These are phyloP conservation scores for Globisporangium camurandrum DNA, from an alignment of 352 stramenopile genomes.

Conservation along the genomic window DNA sequence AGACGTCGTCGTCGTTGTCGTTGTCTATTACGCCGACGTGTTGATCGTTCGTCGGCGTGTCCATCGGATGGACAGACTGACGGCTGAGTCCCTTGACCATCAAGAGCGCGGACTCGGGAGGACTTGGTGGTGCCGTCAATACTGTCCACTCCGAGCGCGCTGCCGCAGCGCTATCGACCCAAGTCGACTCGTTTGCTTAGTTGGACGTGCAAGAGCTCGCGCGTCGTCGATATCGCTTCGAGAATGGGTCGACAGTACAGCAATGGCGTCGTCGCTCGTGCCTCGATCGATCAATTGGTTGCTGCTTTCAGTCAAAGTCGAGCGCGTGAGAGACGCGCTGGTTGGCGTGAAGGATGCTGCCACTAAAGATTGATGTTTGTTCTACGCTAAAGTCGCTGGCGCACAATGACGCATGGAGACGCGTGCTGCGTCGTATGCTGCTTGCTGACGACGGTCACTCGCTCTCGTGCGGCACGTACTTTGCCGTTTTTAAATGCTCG, in stretches of 20 bases:
- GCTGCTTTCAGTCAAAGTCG: too few relatives aligned
- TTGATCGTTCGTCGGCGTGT: constrained; percentile 17
- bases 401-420: too few relatives aligned
- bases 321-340: too few relatives aligned
- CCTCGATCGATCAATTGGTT: neutral
- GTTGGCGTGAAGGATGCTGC: too few relatives aligned
- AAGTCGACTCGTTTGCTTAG: neutral
- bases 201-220: neutral
- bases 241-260: neutral
- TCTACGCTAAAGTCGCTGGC: too few relatives aligned
- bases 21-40: neutral
- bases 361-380: too few relatives aligned
- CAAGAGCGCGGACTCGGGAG: too few relatives aligned
- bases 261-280: neutral
- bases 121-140: too few relatives aligned
- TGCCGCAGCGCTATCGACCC: neutral
- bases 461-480: too few relatives aligned
- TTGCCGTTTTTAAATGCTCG: too few relatives aligned
- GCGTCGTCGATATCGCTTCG: neutral
- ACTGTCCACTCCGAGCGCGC: neutral
- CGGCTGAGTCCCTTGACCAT: constrained; percentile 52
- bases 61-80: constrained; percentile 64
- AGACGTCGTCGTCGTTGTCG: constrained; percentile 12
- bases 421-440: too few relatives aligned
- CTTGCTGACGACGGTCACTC: too few relatives aligned